These are phyloP conservation scores for Phyllosticta citrichinensis DNA, from an alignment of 2,329 filamentous ascomycete species.

Conservation along the genomic window DNA sequence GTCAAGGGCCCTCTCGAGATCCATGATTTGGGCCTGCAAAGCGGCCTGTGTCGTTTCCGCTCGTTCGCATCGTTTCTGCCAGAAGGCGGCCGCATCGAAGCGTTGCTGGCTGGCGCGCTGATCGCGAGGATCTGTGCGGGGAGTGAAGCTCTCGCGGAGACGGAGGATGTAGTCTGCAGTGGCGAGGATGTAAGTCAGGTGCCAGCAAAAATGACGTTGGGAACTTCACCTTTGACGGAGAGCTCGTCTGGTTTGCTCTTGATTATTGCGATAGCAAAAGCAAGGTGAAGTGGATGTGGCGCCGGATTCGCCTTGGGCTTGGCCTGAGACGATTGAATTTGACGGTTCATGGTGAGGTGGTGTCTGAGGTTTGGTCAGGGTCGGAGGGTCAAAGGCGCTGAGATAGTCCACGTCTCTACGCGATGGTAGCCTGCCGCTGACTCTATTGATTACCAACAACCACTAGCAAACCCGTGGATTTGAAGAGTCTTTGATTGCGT, in stretches of 20 bases:
- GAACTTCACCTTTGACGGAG: slow-evolving; percentile 21
- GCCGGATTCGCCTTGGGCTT: neutral
- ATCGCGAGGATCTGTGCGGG: slow-evolving; percentile 13
- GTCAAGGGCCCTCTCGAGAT: slow-evolving; percentile 22
- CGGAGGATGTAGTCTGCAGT: slow-evolving; percentile 21
- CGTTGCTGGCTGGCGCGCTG: slow-evolving; percentile 20
- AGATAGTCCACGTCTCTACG: neutral
- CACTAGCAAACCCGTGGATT: no score
- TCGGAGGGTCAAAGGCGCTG: neutral
- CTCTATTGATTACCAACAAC: no score
- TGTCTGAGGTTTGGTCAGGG: neutral
- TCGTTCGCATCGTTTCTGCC: slow-evolving; percentile 21
- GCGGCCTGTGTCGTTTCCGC: slow-evolving; percentile 17
- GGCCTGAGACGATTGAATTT: neutral
- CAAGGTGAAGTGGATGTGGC: slow-evolving; percentile 17
- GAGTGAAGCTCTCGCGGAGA: slow-evolving; percentile 27
- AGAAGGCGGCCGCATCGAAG: slow-evolving; percentile 32
- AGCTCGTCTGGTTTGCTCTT: slow-evolving; percentile 27
- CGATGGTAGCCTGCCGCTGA: neutral
- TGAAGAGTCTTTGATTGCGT: no score
- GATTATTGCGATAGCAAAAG: slow-evolving; percentile 28
- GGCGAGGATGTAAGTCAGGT: neutral
- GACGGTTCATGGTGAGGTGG: neutral
- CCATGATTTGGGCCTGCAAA: slow-evolving; percentile 17
- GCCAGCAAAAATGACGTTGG: neutral